A percentile compares a stretch with the other conserved stretches of the same genome.
These are phyloP conservation scores for Neurospora hispaniola DNA, from an alignment of 495 filamentous ascomycete genomes.

Conservation along the genomic window DNA sequence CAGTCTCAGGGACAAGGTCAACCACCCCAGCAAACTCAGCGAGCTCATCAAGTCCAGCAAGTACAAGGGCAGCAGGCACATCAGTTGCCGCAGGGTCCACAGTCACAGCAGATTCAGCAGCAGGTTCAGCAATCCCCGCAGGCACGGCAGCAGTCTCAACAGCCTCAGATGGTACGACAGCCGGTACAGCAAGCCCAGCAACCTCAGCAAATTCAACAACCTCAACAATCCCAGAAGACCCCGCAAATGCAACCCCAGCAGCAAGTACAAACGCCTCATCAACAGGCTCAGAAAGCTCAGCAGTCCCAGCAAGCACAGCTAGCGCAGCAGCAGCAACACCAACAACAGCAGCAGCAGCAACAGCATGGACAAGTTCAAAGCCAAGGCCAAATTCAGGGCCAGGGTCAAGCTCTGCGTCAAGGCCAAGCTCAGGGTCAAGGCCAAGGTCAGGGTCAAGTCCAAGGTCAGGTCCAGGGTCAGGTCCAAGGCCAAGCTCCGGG, in stretches of 20 bases:
- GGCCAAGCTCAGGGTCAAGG: background rate
- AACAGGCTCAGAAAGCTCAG: background rate
- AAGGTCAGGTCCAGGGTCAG: background rate
- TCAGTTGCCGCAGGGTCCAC: constrained; percentile 1
- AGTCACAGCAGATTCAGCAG: constrained; percentile 1
- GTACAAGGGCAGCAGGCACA: background rate
- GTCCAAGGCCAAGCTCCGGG: background rate
- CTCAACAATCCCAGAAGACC: background rate
- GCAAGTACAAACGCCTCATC: background rate
- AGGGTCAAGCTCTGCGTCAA: background rate
- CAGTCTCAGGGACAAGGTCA: constrained; percentile 7
- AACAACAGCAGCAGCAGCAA: background rate
- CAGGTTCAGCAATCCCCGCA: constrained; percentile 14
- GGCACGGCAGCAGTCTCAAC: constrained; percentile 7
- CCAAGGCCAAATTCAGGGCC: background rate
- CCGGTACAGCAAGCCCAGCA: background rate
- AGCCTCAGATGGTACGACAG: constrained; percentile 1
- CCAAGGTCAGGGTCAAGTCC: background rate
- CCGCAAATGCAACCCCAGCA: background rate
- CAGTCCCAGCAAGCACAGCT: background rate
- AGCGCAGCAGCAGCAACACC: background rate
- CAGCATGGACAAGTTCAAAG: background rate
- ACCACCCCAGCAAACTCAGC: background rate
- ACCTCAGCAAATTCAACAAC: background rate
- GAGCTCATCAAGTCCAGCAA: background rate